Evolutionary conservation across 2,329 filamentous ascomycete species (phyloP).

Genomic region (Canariomyces notabilis): DNA sequence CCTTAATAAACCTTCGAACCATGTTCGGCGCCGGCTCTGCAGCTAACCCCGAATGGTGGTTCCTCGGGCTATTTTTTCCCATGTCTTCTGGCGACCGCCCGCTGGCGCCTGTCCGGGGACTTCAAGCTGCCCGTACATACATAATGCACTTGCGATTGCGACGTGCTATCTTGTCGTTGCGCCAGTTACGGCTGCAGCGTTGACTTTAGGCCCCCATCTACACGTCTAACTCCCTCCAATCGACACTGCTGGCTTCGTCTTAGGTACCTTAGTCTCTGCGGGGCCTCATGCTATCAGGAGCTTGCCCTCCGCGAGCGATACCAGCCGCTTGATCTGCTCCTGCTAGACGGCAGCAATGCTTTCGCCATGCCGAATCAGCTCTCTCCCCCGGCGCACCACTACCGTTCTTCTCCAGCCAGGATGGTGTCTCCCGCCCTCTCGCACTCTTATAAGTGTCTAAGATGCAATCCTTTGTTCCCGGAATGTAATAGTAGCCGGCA

Average conservation of each 20-base stretch:
- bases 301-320: slow-evolving; percentile 1
- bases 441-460: too few species aligned
- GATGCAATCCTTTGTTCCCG: too few species aligned
- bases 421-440: too few species aligned
- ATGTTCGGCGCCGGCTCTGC: background rate
- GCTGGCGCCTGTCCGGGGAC: background rate
- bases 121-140: slow-evolving; percentile 1
- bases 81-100: background rate
- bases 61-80: too few species aligned
- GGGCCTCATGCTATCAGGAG: slow-evolving; percentile 11
- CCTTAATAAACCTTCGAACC: too few species aligned
- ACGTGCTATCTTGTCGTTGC: slow-evolving; percentile 2
- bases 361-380: background rate
- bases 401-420: too few species aligned
- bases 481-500: too few species aligned
- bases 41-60: background rate
- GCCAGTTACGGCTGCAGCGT: slow-evolving; percentile 12
- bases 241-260: background rate
- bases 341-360: background rate
- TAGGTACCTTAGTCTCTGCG: slow-evolving; percentile 11
- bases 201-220: background rate
- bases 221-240: slow-evolving; percentile 15
- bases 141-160: slow-evolving; percentile 3
- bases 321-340: background rate
- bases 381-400: too few species aligned